phyloP scores from a whole-genome alignment of 371 early-diverging fungal genomes.

The Synchytrium microbalum region DNA sequence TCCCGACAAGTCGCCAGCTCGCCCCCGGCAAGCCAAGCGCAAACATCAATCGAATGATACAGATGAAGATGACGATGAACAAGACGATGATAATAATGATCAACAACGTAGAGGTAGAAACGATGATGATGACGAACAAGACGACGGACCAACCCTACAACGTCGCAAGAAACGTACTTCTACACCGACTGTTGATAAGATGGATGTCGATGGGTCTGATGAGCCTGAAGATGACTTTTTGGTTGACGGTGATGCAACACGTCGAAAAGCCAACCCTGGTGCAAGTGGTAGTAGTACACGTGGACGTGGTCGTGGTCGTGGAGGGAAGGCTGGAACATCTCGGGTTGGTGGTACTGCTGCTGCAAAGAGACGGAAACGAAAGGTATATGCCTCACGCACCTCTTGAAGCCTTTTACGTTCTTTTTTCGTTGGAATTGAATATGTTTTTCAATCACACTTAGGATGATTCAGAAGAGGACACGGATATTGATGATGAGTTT shows the following conservation, averaged over 20 bases:
- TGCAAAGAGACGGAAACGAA: not conserved
- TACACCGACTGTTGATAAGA: not conserved
- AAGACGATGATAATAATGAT: no score
- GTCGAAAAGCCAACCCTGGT: not conserved
- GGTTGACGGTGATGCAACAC: not conserved
- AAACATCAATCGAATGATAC: no score
- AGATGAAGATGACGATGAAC: no score
- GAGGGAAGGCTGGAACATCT: no score
- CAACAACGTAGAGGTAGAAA: not conserved
- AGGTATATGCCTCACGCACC: not conserved
- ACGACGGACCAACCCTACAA: not conserved
- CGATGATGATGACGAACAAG: not conserved
- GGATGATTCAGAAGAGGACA: no score
- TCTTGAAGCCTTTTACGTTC: no score
- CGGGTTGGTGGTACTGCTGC: no score
- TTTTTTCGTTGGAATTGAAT: no score
- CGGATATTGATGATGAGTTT: no score
- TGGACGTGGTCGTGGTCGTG: not conserved
- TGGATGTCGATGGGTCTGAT: not conserved
- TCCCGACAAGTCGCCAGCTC: not conserved
- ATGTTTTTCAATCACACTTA: no score
- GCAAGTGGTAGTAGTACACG: not conserved
- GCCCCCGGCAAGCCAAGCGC: not conserved
- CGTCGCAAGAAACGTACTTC: not conserved
- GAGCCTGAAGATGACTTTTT: not conserved